A percentile compares a stretch with the other conserved stretches of the same genome.
phyloP scores from a whole-genome alignment of 1,139 yeast species.

The Saccharomyces uvarum region DNA sequence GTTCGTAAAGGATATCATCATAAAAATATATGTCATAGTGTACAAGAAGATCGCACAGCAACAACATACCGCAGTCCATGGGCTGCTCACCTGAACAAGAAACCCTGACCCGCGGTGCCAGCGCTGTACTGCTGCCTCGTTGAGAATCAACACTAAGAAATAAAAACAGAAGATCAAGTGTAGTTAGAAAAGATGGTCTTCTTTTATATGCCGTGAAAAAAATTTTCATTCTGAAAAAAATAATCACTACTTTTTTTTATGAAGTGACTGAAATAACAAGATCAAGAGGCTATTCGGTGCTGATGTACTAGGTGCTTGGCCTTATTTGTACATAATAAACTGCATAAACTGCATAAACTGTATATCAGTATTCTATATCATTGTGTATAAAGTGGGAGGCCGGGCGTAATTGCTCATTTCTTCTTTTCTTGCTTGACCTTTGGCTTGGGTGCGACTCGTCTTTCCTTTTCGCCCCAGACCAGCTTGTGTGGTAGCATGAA shows the following conservation, averaged over 20 bases:
- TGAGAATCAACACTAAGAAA: neutral
- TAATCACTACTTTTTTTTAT: neutral
- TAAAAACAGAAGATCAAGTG: neutral
- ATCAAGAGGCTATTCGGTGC: neutral
- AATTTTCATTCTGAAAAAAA: neutral
- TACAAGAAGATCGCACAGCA: neutral
- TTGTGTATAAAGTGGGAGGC: neutral
- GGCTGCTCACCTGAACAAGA: neutral
- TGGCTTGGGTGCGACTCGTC: conserved; percentile 60
- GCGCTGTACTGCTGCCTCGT: neutral
- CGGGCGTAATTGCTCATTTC: neutral
- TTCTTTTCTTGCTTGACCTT: conserved; percentile 35
- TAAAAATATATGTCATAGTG: neutral
- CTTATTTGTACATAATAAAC: neutral
- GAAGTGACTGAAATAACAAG: neutral
- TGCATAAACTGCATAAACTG: neutral
- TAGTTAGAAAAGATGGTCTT: neutral
- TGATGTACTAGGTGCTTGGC: neutral
- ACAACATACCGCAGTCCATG: neutral
- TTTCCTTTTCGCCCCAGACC: conserved; percentile 62
- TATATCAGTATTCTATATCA: neutral
- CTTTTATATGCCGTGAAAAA: neutral
- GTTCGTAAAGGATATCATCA: conserved; percentile 27
- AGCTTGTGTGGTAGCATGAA: conserved; percentile 85
- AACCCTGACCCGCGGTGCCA: neutral